Evolutionary conservation across 192 early-diverging fungal species (phyloP), one percentile per base, ranked within the genome.

Genomic region (Umbelopsis vinacea): DNA sequence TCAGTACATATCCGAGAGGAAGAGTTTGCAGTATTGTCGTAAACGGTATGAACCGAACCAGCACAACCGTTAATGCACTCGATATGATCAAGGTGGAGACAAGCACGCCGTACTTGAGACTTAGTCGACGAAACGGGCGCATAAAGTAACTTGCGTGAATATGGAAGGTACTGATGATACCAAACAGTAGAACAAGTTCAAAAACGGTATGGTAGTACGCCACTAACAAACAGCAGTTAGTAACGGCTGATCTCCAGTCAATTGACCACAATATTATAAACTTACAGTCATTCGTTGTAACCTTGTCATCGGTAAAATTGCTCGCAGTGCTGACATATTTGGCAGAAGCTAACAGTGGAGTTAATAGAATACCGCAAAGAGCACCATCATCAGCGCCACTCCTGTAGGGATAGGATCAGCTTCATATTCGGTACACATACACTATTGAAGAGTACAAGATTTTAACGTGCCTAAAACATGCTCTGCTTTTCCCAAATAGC

Each of bases 311-410:
- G 8, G 48, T 24, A 48, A 79, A 10, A 46, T 60, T 46, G 54
- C 74, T 45, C 67, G 74, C 67, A 72, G 72, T 72, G 55, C 84
- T 81, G 4, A 84, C 71, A 46, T 86, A 72, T 76, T 89, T 85
- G 38, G 85, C 81, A 2, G 77, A 75, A 54, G 84, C 69, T 3
- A 89, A 81, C n/a, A 86, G 79, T 2, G 85, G 85, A n/a, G 85
- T 63, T 17, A 89, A 52, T 33, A 86, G 54, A 12, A 79, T 78
- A 37, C 84, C 84, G 50, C 83, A 89, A 19, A 89, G 75, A 33
- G 84, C 71, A 57, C 87, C 87, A 73, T 87, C 86, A 55, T 89
- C 87, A 11, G 82, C 87, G 46, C 82, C 83, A 43, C 69, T 75
- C 73, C 87, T 89, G 55, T 43, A 46, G 23, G 11, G 40, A 2